Evolutionary conservation across 2,329 filamentous ascomycete genomes (phyloP).

Genomic region (Daldinia sp.): DNA sequence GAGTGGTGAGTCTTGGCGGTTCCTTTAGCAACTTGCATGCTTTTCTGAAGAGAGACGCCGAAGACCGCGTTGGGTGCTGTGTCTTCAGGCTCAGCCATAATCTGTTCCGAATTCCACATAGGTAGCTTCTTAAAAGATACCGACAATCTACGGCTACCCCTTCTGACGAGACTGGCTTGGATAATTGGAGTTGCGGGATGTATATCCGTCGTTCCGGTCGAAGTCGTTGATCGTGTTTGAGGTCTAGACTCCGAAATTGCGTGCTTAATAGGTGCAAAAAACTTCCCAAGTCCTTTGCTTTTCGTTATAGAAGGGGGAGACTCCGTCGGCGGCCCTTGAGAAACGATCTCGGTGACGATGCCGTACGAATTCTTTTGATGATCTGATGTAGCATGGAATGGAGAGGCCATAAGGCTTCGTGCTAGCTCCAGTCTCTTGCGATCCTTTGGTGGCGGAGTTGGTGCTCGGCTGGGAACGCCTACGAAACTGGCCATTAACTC

Average conservation of each 20-base stretch:
- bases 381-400: slow-evolving; percentile 41
- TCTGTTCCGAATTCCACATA: slow-evolving; percentile 49
- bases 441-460: slow-evolving; percentile 52
- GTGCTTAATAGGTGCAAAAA: slow-evolving; percentile 48
- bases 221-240: slow-evolving; percentile 45
- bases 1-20: slow-evolving; percentile 56
- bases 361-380: slow-evolving; percentile 42
- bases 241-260: slow-evolving; percentile 45
- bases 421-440: slow-evolving; percentile 47
- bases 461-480: slow-evolving; percentile 49
- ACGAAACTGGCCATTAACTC: slow-evolving; percentile 46
- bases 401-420: slow-evolving; percentile 46
- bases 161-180: slow-evolving; percentile 49
- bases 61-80: slow-evolving; percentile 53
- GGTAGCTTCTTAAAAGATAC: slow-evolving; percentile 52
- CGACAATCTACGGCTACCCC: slow-evolving; percentile 50
- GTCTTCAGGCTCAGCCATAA: slow-evolving; percentile 46
- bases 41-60: slow-evolving; percentile 56
- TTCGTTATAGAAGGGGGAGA: slow-evolving; percentile 24
- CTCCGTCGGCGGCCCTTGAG: slow-evolving; percentile 27
- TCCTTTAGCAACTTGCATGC: slow-evolving; percentile 56
- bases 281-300: slow-evolving; percentile 42
- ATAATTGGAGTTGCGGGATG: slow-evolving; percentile 46
- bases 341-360: slow-evolving; percentile 47
- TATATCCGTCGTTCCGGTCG: slow-evolving; percentile 35